Conservation (phyloP, 2,329 filamentous ascomycete genomes). For the Lachnellula willkommii region DNA sequence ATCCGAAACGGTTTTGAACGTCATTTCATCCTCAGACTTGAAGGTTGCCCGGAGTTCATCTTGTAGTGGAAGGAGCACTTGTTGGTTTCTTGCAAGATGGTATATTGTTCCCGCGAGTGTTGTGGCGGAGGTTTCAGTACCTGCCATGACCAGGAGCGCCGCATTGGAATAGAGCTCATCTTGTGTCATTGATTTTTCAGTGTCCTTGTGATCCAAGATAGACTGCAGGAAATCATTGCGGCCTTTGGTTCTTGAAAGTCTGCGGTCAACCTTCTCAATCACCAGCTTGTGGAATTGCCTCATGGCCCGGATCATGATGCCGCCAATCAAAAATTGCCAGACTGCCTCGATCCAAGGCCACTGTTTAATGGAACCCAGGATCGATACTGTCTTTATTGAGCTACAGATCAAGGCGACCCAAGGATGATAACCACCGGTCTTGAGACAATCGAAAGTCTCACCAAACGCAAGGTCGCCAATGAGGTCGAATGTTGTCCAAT, state of each 20-base stretch:
- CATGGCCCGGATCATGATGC: not conserved
- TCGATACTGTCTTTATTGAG: not conserved
- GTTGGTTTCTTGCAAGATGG: conserved; percentile 30
- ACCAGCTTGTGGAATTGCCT: not conserved
- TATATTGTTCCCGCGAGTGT: conserved; percentile 11
- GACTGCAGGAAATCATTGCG: not conserved
- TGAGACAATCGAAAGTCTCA: conserved; percentile 33
- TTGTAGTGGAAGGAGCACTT: conserved; percentile 29
- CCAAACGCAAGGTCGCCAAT: conserved; percentile 41
- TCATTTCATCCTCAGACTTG: conserved; percentile 35
- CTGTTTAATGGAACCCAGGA: not conserved
- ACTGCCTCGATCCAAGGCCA: too few species aligned
- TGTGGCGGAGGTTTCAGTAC: conserved; percentile 17
- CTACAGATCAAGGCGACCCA: conserved; percentile 19
- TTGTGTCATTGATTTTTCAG: conserved; percentile 15
- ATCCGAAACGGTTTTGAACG: conserved; percentile 25
- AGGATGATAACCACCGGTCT: conserved; percentile 21
- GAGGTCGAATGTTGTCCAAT: conserved; percentile 35
- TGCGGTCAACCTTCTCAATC: conserved; percentile 2
- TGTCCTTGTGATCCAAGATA: conserved; percentile 7
- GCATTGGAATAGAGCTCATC: conserved; percentile 7
- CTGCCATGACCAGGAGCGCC: conserved; percentile 14
- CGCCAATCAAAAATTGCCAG: too few species aligned
- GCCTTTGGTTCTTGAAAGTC: not conserved
- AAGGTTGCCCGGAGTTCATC: conserved; percentile 39